phyloP scores from a whole-genome alignment of 2,329 filamentous ascomycete species.

The Coniochaeta hoffmannii region DNA sequence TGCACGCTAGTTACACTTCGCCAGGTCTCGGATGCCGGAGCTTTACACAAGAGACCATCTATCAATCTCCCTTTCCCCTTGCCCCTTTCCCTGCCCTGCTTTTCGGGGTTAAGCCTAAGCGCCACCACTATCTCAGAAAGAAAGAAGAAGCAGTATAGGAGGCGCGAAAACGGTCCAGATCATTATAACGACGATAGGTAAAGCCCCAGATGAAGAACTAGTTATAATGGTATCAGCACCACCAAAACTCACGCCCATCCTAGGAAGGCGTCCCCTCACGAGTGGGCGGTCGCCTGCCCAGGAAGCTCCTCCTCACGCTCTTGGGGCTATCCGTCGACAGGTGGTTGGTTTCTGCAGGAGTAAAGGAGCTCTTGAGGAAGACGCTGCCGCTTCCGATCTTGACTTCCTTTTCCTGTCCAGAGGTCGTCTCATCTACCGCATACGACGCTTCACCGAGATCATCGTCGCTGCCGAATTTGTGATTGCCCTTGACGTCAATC shows the following conservation, averaged over 20 bases:
- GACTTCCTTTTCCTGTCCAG: slow-evolving; percentile 64
- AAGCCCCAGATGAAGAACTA: not conserved
- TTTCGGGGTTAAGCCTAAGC: not conserved
- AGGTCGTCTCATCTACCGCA: slow-evolving; percentile 76
- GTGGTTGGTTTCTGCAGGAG: slow-evolving; percentile 33
- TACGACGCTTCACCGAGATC: slow-evolving; percentile 81
- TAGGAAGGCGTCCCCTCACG: slow-evolving; percentile 35
- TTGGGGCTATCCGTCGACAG: slow-evolving; percentile 27
- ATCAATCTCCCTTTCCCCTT: not conserved
- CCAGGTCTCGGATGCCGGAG: not conserved
- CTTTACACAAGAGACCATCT: not conserved
- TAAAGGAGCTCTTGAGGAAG: slow-evolving; percentile 66
- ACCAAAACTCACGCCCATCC: too few relatives aligned
- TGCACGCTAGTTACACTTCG: not conserved
- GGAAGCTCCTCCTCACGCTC: slow-evolving; percentile 46
- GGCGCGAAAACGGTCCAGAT: not conserved
- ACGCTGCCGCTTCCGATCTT: slow-evolving; percentile 67
- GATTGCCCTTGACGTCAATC: slow-evolving; percentile 76
- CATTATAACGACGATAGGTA: not conserved
- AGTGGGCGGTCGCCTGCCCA: slow-evolving; percentile 39
- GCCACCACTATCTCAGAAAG: too few relatives aligned
- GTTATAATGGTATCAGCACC: too few relatives aligned
- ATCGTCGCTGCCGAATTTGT: slow-evolving; percentile 76
- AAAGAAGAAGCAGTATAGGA: slow-evolving; percentile 1
- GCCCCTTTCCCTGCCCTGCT: not conserved